phyloP scores from a whole-genome alignment of 805 yeast genomes.

The Saturnispora sekii region DNA sequence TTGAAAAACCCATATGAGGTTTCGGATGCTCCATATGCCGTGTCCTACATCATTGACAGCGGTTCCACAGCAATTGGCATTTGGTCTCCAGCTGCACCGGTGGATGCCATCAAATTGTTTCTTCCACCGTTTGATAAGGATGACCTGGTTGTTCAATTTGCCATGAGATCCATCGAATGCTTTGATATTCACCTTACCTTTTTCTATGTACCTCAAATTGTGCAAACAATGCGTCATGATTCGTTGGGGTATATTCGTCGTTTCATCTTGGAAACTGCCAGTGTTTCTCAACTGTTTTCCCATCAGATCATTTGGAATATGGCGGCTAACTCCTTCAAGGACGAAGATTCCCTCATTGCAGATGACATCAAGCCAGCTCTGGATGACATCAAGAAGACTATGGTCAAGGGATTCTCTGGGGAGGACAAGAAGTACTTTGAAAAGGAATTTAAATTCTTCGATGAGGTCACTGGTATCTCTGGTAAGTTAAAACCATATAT shows the following conservation, averaged over 20 bases:
- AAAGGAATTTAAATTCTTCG: slow-evolving; percentile 80
- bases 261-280: slow-evolving; percentile 85
- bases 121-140: slow-evolving; percentile 61
- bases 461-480: slow-evolving; percentile 85
- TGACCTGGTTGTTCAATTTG: slow-evolving; percentile 69
- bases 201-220: slow-evolving; percentile 97
- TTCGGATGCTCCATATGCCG: slow-evolving; percentile 45
- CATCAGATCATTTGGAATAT: slow-evolving; percentile 98
- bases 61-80: slow-evolving; percentile 26
- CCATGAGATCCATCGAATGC: slow-evolving; percentile 80
- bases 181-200: slow-evolving; percentile 84
- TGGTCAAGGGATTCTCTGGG: slow-evolving; percentile 51
- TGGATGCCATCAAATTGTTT: slow-evolving; percentile 77
- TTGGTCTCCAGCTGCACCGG: slow-evolving; percentile 73
- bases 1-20: slow-evolving; percentile 50
- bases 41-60: slow-evolving; percentile 37
- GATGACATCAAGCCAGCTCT: slow-evolving; percentile 76
- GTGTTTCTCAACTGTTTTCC: slow-evolving; percentile 82
- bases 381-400: slow-evolving; percentile 57
- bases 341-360: slow-evolving; percentile 74
- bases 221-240: slow-evolving; percentile 83
- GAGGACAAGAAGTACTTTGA: slow-evolving; percentile 62
- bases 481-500: slow-evolving; percentile 93
- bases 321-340: slow-evolving; percentile 85
- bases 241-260: slow-evolving; percentile 75